Percentiles rank a stretch among this genome's conserved stretches.
Conservation (phyloP, 1,139 yeast species). For the Pichia sp. region DNA sequence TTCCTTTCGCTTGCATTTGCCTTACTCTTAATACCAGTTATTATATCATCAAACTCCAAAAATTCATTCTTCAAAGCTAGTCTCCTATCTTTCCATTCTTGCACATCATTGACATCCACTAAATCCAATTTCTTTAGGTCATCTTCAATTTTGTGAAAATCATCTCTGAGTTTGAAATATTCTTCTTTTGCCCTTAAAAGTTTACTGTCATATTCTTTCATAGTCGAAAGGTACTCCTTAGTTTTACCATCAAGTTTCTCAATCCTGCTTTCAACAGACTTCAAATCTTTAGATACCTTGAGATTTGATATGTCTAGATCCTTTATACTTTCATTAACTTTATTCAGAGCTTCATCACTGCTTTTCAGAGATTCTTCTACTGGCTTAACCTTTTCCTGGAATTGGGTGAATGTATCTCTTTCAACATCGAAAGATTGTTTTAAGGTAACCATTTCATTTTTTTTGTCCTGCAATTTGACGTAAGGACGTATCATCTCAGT, state of each 20-base stretch:
- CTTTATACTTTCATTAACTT: constrained; percentile 14
- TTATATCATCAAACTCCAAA: constrained; percentile 8
- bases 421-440: constrained; percentile 39
- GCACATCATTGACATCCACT: constrained; percentile 20
- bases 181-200: constrained; percentile 27
- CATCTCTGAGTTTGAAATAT: constrained; percentile 24
- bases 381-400: constrained; percentile 38
- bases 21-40: constrained; percentile 6
- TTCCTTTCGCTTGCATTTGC: constrained; percentile 5
- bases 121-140: constrained; percentile 8
- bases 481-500: constrained; percentile 57
- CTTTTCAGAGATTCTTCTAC: constrained; percentile 23
- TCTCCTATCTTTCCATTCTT: constrained; percentile 22
- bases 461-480: constrained; percentile 51
- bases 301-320: constrained; percentile 12
- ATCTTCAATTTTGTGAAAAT: constrained; percentile 21
- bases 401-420: constrained; percentile 16
- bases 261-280: constrained; percentile 28
- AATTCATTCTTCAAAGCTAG: constrained; percentile 18
- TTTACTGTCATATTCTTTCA: constrained; percentile 29
- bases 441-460: constrained; percentile 38
- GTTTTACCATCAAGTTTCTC: constrained; percentile 14
- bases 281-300: constrained; percentile 19
- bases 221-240: constrained; percentile 20
- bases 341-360: constrained; percentile 17